Base-by-base conservation (phyloP, 2,329 filamentous ascomycete species). In the Gnomoniopsis smithogilvyi region DNA sequence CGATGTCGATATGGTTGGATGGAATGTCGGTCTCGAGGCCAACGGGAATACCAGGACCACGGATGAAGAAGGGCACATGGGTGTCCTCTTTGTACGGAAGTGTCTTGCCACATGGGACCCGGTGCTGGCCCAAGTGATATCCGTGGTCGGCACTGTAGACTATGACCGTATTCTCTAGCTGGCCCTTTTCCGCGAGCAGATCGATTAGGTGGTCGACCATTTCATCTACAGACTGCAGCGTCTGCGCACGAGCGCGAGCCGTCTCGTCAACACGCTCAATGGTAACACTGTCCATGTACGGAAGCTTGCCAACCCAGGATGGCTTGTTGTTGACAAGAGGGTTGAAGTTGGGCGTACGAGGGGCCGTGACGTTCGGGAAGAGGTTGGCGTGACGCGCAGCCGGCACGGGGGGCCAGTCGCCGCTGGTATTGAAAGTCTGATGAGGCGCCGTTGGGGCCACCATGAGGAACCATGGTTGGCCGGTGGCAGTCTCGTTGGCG, bases 371-470 rank as follows among this genome's bases (percentile, higher is more conserved):
- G 30, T 82, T 79, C 2, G 77, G 68, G 67, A 91, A 91, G 0
- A 90, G 76, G 66, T 87, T 71, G 45, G 78, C 74, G 62, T 92
- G 87, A 47, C 87, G 76, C 46, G 83, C 74, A 0, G 85, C 79
- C 0, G 87, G 79, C 17, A 88, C 76, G 0, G 86, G 85, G 0
- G 77, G 76, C 60, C 60, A 62, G 26, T 62, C 58, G 1, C 60
- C 60, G 2, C 45, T 54, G 33, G 49, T 46, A 6, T 71, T 73
- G 67, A 82, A 59, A 61, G 86, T 84, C 22, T 80, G 80, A 65
- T 92, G 89, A 0, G 89, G 88, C 0, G 84, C 87, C 6, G 87
- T 79, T 0, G 88, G 89, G 0, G 88, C 84, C 10, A 89, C 76
- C 0, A 79, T 80, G 3, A 92, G 68, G 67, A 91, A 91, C 71